Evolutionary conservation across 164 flowering plant genomes (phyloP).

Genomic region (Vitis labrusca): DNA sequence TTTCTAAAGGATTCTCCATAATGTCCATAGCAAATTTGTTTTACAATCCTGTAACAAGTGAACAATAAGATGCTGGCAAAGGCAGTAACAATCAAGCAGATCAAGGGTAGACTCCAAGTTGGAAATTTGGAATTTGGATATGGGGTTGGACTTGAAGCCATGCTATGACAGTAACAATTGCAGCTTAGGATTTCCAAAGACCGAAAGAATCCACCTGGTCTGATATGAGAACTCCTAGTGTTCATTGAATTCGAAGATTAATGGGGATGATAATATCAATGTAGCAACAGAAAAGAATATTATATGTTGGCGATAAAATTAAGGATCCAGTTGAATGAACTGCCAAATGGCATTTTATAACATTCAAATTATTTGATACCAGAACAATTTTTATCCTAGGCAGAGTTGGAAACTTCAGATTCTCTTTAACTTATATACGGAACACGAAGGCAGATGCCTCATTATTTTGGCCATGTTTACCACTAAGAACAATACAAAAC

Average conservation of each 20-base stretch:
- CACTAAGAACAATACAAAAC: too few species aligned
- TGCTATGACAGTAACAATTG: neutral
- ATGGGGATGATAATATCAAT: constrained; percentile 10
- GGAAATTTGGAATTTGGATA: constrained; percentile 5
- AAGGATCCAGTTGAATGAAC: neutral
- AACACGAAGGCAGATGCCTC: too few species aligned
- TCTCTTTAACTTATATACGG: too few species aligned
- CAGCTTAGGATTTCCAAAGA: too few species aligned
- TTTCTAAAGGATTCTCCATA: constrained; percentile 10
- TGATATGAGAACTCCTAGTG: neutral
- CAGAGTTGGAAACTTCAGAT: too few species aligned
- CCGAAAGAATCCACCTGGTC: neutral
- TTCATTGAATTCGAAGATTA: neutral
- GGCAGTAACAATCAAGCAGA: constrained; percentile 22
- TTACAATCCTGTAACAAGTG: constrained; percentile 29
- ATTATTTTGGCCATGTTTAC: too few species aligned
- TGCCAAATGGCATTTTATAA: neutral
- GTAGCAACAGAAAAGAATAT: constrained; percentile 2
- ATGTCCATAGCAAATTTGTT: constrained; percentile 7
- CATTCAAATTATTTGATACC: neutral
- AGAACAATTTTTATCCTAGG: too few species aligned
- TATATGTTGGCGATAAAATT: neutral
- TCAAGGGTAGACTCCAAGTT: constrained; percentile 24
- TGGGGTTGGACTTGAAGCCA: constrained; percentile 15
- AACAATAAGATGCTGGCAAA: constrained; percentile 30